Evolutionary conservation across 1,139 yeast species (phyloP).

Genomic region (Komagataea norvegica): DNA sequence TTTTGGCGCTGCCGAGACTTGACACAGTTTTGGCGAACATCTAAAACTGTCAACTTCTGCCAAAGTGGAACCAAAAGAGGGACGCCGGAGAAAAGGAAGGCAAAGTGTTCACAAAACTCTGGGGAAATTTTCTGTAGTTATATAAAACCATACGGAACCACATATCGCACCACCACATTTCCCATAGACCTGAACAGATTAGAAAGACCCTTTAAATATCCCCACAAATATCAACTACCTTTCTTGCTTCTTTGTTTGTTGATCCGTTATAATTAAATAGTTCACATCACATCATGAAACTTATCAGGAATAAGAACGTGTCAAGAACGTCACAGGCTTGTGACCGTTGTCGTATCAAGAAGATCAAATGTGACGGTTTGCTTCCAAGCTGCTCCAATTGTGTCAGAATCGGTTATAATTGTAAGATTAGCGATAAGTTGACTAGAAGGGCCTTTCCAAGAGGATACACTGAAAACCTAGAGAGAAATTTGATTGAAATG

Average conservation of each 20-base stretch:
- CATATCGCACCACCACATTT: conserved; percentile 1
- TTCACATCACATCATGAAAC: conserved; percentile 12
- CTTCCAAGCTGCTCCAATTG: conserved; percentile 66
- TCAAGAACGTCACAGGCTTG: conserved; percentile 70
- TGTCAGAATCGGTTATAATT: conserved; percentile 55
- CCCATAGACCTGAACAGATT: background rate
- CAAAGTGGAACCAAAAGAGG: background rate
- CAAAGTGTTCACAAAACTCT: background rate
- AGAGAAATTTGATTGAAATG: conserved; percentile 51
- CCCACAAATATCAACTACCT: background rate
- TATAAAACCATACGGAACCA: background rate
- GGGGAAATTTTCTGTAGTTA: background rate
- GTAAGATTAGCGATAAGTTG: conserved; percentile 67
- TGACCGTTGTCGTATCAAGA: conserved; percentile 72
- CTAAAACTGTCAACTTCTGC: background rate
- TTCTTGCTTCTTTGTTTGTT: background rate
- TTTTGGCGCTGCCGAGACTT: background rate
- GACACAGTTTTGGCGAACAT: background rate
- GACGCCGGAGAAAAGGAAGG: background rate
- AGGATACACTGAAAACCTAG: conserved; percentile 72
- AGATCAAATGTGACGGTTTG: conserved; percentile 71
- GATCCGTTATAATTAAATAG: background rate
- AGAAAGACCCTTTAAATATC: background rate
- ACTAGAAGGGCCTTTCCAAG: conserved; percentile 71
- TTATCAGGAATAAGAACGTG: conserved; percentile 23